phyloP scores from a whole-genome alignment of 225 moss, liverwort and hornwort genomes.

The Climacium dendroides region DNA sequence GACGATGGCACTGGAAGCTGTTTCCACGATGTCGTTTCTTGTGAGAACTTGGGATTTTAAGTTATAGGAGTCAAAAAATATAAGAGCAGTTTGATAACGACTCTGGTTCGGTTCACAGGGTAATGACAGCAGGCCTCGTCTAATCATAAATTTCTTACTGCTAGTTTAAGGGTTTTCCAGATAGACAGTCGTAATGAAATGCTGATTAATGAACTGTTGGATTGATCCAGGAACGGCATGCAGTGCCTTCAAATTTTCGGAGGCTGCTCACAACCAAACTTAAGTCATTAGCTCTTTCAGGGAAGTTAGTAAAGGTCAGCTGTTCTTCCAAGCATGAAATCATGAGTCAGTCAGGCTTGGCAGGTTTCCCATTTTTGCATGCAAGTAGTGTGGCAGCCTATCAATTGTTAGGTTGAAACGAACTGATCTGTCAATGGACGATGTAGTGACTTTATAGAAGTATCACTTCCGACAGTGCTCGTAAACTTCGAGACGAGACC shows the following conservation, averaged over 20 bases:
- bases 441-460: neutral
- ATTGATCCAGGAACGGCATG: constrained; percentile 91
- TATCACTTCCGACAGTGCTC: neutral
- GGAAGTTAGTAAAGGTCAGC: constrained; percentile 90
- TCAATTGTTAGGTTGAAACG: constrained; percentile 9
- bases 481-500: constrained; percentile 1
- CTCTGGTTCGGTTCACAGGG: neutral
- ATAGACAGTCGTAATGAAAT: constrained; percentile 4
- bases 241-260: constrained; percentile 95
- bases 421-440: constrained; percentile 1
- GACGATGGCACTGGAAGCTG: neutral
- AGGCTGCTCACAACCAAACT: constrained; percentile 92
- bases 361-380: constrained; percentile 14
- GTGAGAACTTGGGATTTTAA: neutral
- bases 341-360: neutral
- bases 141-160: neutral
- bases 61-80: neutral
- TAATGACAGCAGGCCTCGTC: neutral
- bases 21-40: neutral
- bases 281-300: constrained; percentile 73
- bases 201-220: constrained; percentile 39
- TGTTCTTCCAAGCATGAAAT: constrained; percentile 27
- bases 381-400: constrained; percentile 10
- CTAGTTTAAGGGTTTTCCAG: neutral
- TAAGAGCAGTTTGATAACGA: neutral